Conservation (phyloP, 331 rosid genomes). For the Cucumis variabilis region DNA sequence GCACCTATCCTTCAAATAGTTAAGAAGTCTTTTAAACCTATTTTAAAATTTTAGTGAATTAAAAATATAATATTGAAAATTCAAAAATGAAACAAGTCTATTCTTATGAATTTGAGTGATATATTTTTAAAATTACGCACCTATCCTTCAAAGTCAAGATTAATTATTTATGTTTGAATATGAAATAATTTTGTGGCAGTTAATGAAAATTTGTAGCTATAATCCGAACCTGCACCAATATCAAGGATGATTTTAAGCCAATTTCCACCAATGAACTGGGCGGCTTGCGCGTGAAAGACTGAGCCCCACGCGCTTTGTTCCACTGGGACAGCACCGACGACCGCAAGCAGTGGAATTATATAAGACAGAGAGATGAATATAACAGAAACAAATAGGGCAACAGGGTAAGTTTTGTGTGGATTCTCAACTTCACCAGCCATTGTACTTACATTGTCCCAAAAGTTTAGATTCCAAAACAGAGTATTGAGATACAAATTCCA, state of each 20-base stretch:
- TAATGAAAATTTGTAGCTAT: not conserved
- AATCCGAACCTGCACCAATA: slow-evolving; percentile 5
- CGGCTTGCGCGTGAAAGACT: not conserved
- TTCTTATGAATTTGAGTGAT: too few species aligned
- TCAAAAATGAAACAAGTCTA: too few species aligned
- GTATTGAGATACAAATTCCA: slow-evolving; percentile 15
- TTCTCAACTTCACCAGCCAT: slow-evolving; percentile 12
- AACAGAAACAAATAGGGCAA: not conserved
- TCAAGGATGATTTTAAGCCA: not conserved
- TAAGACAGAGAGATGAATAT: slow-evolving; percentile 1
- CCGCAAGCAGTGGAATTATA: not conserved
- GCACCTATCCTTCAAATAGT: too few species aligned
- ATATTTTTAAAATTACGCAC: too few species aligned
- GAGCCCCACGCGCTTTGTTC: not conserved
- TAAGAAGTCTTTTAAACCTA: too few species aligned
- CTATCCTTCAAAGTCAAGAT: too few species aligned
- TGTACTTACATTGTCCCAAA: slow-evolving; percentile 3
- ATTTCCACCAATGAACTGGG: not conserved
- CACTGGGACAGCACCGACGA: not conserved
- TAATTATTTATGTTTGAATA: too few species aligned
- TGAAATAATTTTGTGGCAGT: too few species aligned
- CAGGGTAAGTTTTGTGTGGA: not conserved
- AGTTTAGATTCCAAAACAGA: slow-evolving; percentile 7
- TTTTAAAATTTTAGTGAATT: too few species aligned
- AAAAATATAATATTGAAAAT: too few species aligned